Evolutionary conservation across 306 rosid species (phyloP).

Genomic region (Quercus glauca): DNA sequence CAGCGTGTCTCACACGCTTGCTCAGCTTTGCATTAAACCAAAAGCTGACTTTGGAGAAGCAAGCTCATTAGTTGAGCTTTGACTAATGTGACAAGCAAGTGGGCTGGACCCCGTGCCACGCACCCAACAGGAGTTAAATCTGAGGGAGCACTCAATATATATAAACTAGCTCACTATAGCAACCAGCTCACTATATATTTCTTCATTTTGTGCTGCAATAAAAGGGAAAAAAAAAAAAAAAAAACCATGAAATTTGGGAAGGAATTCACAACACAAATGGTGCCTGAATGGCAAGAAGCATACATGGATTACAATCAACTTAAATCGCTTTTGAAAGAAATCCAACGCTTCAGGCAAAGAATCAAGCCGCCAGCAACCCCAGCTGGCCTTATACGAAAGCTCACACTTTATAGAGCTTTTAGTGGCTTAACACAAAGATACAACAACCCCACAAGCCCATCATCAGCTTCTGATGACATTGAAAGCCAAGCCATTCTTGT

Average conservation of each 20-base stretch:
- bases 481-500: constrained; percentile 63
- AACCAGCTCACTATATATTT: too few species aligned
- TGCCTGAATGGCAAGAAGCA: constrained; percentile 78
- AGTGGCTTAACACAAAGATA: constrained; percentile 57
- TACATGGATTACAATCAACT: constrained; percentile 58
- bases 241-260: constrained; percentile 67
- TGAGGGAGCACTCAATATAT: too few species aligned
- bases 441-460: constrained; percentile 18
- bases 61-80: too few species aligned
- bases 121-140: too few species aligned
- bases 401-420: constrained; percentile 60
- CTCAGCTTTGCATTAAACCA: too few species aligned
- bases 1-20: too few species aligned
- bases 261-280: constrained; percentile 60
- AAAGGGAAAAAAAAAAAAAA: constrained; percentile 8
- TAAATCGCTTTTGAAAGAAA: constrained; percentile 48
- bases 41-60: too few species aligned
- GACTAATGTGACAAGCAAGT: too few species aligned
- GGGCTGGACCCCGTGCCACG: too few species aligned
- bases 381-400: constrained; percentile 36
- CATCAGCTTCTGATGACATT: constrained; percentile 23
- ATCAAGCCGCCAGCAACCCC: constrained; percentile 20
- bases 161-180: too few species aligned
- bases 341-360: constrained; percentile 26
- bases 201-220: not conserved